A percentile compares a stretch with the other conserved stretches of the same genome.
Evolutionary conservation across 352 stramenopile species (phyloP).

Genomic region (Blastocystis sp.): DNA sequence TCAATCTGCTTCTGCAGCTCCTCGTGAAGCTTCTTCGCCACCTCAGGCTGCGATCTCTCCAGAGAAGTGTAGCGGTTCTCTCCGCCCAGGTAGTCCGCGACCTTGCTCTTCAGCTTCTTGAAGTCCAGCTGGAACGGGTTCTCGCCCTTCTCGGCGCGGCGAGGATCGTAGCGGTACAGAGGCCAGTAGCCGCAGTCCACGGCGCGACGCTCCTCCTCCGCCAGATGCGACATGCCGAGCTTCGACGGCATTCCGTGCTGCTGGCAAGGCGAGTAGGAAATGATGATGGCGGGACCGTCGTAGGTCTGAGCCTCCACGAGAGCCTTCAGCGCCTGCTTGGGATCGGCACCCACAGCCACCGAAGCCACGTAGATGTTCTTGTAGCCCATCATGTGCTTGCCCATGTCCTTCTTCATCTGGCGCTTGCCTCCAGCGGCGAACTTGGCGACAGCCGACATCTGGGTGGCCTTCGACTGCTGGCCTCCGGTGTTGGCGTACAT

Average conservation of each 20-base stretch:
- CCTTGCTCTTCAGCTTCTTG: conserved; percentile 55
- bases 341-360: conserved; percentile 9
- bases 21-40: conserved; percentile 42
- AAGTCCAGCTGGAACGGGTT: conserved; percentile 54
- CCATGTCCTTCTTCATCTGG: conserved; percentile 45
- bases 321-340: conserved; percentile 24
- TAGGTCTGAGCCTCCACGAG: conserved; percentile 16
- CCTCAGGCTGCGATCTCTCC: conserved; percentile 42
- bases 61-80: conserved; percentile 41
- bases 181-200: conserved; percentile 50
- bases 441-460: conserved; percentile 46
- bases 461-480: conserved; percentile 48
- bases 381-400: conserved; percentile 31
- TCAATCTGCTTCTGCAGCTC: conserved; percentile 24
- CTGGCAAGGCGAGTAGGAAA: conserved; percentile 41
- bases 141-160: conserved; percentile 34
- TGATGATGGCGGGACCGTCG: conserved; percentile 3
- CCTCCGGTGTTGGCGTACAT: conserved; percentile 63
- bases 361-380: conserved; percentile 40
- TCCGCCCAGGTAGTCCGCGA: conserved; percentile 11
- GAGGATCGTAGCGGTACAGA: conserved; percentile 42
- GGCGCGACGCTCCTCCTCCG: background rate
- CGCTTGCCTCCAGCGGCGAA: conserved; percentile 47
- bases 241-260: conserved; percentile 40
- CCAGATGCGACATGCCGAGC: conserved; percentile 33